Percentiles rank a stretch among this genome's conserved stretches.
Conservation (phyloP, 1,284 basidiomycete species). For the Tilletia indica region DNA sequence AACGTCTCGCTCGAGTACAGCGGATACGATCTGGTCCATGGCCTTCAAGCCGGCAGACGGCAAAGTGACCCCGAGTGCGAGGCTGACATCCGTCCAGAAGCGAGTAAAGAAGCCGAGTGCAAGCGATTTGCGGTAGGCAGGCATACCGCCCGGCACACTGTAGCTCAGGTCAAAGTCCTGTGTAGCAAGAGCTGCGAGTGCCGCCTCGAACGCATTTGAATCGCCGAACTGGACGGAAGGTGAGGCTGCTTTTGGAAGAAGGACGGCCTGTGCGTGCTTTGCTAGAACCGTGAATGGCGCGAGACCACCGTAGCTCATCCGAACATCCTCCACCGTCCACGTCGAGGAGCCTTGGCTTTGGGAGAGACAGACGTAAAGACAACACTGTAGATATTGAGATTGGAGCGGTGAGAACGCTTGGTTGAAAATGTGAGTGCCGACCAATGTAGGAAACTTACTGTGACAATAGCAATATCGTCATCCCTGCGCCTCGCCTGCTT, state of each 20-base stretch:
- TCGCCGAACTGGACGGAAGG: constrained; percentile 17
- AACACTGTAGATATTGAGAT: constrained; percentile 1
- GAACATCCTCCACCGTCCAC: constrained; percentile 33
- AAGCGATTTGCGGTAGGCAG: constrained; percentile 55
- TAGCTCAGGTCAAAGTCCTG: constrained; percentile 53
- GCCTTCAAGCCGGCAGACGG: constrained; percentile 23
- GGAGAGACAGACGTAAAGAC: constrained; percentile 24
- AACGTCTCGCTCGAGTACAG: constrained; percentile 31
- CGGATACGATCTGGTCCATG: constrained; percentile 36
- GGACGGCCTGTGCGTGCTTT: constrained; percentile 35
- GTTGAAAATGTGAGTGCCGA: background rate
- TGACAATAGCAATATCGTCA: constrained; percentile 58
- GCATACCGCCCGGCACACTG: constrained; percentile 57
- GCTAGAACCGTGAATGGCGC: constrained; percentile 48
- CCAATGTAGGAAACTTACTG: constrained; percentile 38
- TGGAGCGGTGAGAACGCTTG: background rate
- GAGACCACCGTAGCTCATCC: constrained; percentile 57
- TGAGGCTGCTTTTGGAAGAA: constrained; percentile 23
- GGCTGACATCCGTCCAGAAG: constrained; percentile 51
- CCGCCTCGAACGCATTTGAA: constrained; percentile 22
- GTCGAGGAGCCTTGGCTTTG: constrained; percentile 13
- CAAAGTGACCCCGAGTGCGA: constrained; percentile 19
- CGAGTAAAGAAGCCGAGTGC: constrained; percentile 56
- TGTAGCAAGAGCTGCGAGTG: constrained; percentile 33
- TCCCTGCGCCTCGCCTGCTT: constrained; percentile 57